A percentile compares a stretch with the other conserved stretches of the same genome.
phyloP scores from a whole-genome alignment of 192 early-diverging fungal species.

The Rhizoclosmatium globosum region DNA sequence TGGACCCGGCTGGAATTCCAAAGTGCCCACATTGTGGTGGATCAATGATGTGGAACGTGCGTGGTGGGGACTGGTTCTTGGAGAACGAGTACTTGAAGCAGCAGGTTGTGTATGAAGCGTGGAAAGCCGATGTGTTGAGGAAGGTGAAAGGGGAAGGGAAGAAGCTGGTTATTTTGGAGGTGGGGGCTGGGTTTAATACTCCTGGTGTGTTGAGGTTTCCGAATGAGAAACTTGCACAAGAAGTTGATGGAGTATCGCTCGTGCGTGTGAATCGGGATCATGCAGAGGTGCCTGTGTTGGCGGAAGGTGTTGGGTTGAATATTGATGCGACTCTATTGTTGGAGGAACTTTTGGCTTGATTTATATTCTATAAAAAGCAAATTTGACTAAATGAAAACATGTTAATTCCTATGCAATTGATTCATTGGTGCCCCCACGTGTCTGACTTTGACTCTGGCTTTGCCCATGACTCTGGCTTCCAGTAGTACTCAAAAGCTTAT shows the following conservation, averaged over 20 bases:
- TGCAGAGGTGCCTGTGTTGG: neutral
- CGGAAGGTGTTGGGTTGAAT: neutral
- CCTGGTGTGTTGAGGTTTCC: constrained; percentile 38
- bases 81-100: constrained; percentile 27
- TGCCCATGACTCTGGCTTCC: no score
- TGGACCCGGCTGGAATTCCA: constrained; percentile 4
- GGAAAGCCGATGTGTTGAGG: neutral
- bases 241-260: neutral
- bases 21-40: constrained; percentile 32
- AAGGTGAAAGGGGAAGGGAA: constrained; percentile 16
- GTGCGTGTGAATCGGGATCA: neutral
- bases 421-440: no score
- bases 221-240: constrained; percentile 32
- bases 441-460: no score
- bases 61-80: constrained; percentile 41
- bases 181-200: constrained; percentile 45
- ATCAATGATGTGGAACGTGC: constrained; percentile 34
- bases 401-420: no score
- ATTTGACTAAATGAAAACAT: no score
- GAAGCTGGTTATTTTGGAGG: constrained; percentile 42
- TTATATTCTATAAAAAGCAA: no score
- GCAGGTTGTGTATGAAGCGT: constrained; percentile 19
- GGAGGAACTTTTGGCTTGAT: neutral
- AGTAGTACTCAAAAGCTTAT: no score
- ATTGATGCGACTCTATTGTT: neutral